Percentiles rank a stretch among this genome's conserved stretches.
Conservation (phyloP, 176 grass and related monocot genomes). For the Aegilops speltoides region DNA sequence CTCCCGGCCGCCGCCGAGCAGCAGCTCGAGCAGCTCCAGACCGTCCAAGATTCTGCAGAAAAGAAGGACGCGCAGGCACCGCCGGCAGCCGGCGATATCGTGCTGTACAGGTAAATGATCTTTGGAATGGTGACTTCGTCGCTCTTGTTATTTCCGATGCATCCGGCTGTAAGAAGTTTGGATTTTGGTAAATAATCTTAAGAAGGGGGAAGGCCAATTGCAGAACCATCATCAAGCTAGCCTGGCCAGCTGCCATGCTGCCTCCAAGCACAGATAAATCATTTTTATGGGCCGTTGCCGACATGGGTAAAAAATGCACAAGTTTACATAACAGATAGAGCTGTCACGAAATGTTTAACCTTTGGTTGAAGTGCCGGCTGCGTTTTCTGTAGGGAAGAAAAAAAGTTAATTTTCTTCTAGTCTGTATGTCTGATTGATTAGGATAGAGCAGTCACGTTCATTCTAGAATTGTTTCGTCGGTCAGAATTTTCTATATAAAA, state of each 20-base stretch:
- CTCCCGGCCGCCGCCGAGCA: constrained; percentile 83
- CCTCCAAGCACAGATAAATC: not conserved
- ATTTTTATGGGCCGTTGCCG: not conserved
- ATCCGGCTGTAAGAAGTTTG: constrained; percentile 2
- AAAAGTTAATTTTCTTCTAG: not conserved
- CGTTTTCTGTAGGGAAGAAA: not conserved
- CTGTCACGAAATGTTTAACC: not conserved
- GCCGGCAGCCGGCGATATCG: constrained; percentile 62
- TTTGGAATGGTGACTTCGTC: not conserved
- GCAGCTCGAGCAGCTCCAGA: constrained; percentile 94
- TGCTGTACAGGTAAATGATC: constrained; percentile 80
- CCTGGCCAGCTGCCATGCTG: not conserved
- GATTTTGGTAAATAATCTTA: constrained; percentile 14
- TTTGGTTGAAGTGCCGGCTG: not conserved
- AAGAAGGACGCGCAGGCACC: constrained; percentile 41
- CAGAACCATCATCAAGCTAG: constrained; percentile 20
- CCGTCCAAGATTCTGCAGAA: constrained; percentile 45
- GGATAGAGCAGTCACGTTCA: constrained; percentile 1
- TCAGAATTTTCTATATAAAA: not conserved
- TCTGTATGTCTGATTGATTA: constrained; percentile 28
- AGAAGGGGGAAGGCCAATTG: constrained; percentile 3
- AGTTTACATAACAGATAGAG: not conserved
- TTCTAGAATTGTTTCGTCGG: not conserved
- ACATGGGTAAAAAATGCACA: not conserved
- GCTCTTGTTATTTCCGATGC: constrained; percentile 9